Percentiles rank a stretch among this genome's conserved stretches.
Conservation (phyloP, 169 alveolate species). For the Plasmodium blacklocki region DNA sequence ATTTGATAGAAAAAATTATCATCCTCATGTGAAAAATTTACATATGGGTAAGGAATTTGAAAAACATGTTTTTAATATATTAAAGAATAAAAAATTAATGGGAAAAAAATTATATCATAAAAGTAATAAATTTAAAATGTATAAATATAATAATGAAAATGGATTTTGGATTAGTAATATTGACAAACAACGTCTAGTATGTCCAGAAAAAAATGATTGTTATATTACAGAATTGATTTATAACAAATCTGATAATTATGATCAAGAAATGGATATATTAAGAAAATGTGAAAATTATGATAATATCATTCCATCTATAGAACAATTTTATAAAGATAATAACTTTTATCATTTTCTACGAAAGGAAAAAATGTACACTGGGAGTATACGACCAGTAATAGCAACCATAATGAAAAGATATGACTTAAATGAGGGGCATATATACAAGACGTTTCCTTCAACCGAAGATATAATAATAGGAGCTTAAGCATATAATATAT, state of each 20-base stretch:
- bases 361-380: slow-evolving; percentile 34
- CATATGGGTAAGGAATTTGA: slow-evolving; percentile 70
- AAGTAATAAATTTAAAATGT: slow-evolving; percentile 59
- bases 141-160: slow-evolving; percentile 42
- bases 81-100: slow-evolving; percentile 69
- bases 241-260: slow-evolving; percentile 35
- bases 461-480: slow-evolving; percentile 13
- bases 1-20: slow-evolving; percentile 67
- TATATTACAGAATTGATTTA: slow-evolving; percentile 66
- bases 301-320: slow-evolving; percentile 45
- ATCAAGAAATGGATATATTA: slow-evolving; percentile 44
- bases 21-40: slow-evolving; percentile 58
- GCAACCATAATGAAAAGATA: slow-evolving; percentile 75
- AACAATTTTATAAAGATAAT: slow-evolving; percentile 46
- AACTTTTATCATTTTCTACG: slow-evolving; percentile 48
- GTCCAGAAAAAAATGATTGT: slow-evolving; percentile 60
- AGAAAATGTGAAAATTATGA: slow-evolving; percentile 23
- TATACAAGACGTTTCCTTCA: slow-evolving; percentile 12
- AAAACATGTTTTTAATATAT: slow-evolving; percentile 58
- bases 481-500: background rate
- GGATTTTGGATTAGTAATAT: slow-evolving; percentile 76
- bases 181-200: slow-evolving; percentile 49
- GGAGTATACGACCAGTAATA: slow-evolving; percentile 18
- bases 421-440: slow-evolving; percentile 34
- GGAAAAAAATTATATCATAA: slow-evolving; percentile 46